phyloP scores from a whole-genome alignment of 2,329 filamentous ascomycete species.

The Fusarium veterinarium region DNA sequence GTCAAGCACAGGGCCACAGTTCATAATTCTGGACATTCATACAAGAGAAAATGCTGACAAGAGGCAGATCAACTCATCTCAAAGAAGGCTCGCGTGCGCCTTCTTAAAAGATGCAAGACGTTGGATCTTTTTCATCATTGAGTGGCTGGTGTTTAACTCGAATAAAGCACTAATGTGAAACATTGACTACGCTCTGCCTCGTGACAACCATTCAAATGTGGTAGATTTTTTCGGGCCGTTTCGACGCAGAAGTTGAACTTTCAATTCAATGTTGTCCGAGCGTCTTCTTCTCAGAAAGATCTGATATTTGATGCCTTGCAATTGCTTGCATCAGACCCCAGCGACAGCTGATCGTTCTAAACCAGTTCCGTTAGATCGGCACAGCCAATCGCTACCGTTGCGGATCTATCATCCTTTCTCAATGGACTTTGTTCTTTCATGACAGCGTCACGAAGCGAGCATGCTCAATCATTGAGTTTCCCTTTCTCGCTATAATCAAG shows the following conservation, averaged over 20 bases:
- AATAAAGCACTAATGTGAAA: background rate
- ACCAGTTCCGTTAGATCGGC: constrained; percentile 27
- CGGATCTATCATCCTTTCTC: background rate
- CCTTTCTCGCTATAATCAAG: background rate
- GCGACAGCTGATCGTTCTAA: constrained; percentile 24
- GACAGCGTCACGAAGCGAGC: background rate
- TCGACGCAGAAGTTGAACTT: constrained; percentile 5
- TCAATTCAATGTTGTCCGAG: background rate
- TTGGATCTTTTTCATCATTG: background rate
- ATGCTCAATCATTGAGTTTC: background rate
- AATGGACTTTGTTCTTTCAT: background rate
- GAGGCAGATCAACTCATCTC: background rate
- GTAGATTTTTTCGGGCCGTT: constrained; percentile 3
- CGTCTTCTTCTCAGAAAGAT: background rate
- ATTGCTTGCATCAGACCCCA: constrained; percentile 36
- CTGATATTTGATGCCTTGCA: constrained; percentile 12
- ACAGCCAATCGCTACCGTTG: constrained; percentile 22
- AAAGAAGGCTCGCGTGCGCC: constrained; percentile 19
- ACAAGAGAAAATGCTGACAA: background rate
- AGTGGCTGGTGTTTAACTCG: constrained; percentile 25
- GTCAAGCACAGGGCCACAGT: constrained; percentile 28
- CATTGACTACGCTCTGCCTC: background rate
- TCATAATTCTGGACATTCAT: background rate
- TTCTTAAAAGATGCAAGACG: constrained; percentile 21
- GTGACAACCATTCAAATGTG: background rate